A percentile compares a stretch with the other conserved stretches of the same genome.
These are phyloP conservation scores for Pythium monospermum DNA, from an alignment of 352 stramenopile species.

Conservation along the genomic window DNA sequence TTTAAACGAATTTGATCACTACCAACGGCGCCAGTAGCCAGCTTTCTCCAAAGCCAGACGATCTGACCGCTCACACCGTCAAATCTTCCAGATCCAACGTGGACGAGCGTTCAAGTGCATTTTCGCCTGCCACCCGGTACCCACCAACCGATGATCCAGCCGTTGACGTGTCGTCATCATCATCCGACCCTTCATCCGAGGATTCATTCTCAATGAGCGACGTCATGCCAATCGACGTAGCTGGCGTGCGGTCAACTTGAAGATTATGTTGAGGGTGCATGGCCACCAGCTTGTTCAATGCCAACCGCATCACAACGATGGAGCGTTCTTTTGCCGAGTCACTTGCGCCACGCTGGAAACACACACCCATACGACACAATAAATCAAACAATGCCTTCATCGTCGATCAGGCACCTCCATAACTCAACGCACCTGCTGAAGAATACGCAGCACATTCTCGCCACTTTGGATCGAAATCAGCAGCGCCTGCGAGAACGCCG, in stretches of 20 bases:
- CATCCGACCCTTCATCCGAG: constrained; percentile 20
- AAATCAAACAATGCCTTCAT: not conserved
- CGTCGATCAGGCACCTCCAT: not conserved
- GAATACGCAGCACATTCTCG: constrained; percentile 74
- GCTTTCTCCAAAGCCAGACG: too few species aligned
- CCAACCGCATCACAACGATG: constrained; percentile 63
- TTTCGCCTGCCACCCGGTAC: constrained; percentile 20
- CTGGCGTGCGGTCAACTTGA: constrained; percentile 32
- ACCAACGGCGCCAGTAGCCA: too few species aligned
- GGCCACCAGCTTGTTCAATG: constrained; percentile 71
- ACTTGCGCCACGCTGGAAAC: constrained; percentile 39
- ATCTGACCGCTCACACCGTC: constrained; percentile 37
- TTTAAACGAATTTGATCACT: not conserved
- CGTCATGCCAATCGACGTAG: constrained; percentile 18
- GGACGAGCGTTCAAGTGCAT: constrained; percentile 32
- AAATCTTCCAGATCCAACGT: constrained; percentile 48
- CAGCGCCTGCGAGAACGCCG: constrained; percentile 66
- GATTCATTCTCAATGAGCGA: constrained; percentile 24
- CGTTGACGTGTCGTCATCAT: constrained; percentile 21
- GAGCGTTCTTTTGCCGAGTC: constrained; percentile 53
- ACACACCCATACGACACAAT: not conserved
- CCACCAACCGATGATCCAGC: constrained; percentile 11
- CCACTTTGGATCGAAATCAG: constrained; percentile 81
- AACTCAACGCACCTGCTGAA: constrained; percentile 42
- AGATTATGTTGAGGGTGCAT: constrained; percentile 76